phyloP scores from a whole-genome alignment of 2,329 filamentous ascomycete species.

The Rhexocercosporidium sp. region DNA sequence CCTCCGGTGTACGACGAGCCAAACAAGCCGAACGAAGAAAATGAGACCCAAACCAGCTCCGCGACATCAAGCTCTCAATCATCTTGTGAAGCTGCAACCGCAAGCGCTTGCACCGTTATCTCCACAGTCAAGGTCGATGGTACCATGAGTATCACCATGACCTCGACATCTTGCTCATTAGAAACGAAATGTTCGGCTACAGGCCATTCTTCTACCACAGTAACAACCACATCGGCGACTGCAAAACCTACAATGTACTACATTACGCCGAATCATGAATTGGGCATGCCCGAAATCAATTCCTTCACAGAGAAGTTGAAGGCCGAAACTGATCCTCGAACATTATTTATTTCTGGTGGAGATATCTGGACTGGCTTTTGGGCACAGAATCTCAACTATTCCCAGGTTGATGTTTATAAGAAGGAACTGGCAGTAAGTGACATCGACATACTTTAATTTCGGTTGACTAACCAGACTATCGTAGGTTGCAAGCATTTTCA shows the following conservation, averaged over 20 bases:
- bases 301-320: neutral
- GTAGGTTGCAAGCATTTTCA: neutral
- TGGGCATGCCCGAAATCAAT: neutral
- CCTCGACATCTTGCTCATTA: neutral
- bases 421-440: neutral
- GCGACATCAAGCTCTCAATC: neutral
- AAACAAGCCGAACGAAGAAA: neutral
- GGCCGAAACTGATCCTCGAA: neutral
- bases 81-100: neutral
- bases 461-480: neutral
- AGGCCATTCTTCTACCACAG: neutral
- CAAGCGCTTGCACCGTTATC: neutral
- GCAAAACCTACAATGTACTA: neutral
- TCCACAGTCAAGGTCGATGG: neutral
- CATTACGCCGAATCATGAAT: neutral
- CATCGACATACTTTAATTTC: neutral
- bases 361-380: neutral
- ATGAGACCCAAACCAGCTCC: neutral
- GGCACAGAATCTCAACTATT: neutral
- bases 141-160: neutral
- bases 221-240: neutral
- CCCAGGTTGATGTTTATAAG: neutral
- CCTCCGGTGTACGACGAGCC: slow-evolving; percentile 1
- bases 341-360: neutral
- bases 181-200: neutral